Evolutionary conservation across 257 asterid species (phyloP).

Genomic region (Sherardia arvensis): DNA sequence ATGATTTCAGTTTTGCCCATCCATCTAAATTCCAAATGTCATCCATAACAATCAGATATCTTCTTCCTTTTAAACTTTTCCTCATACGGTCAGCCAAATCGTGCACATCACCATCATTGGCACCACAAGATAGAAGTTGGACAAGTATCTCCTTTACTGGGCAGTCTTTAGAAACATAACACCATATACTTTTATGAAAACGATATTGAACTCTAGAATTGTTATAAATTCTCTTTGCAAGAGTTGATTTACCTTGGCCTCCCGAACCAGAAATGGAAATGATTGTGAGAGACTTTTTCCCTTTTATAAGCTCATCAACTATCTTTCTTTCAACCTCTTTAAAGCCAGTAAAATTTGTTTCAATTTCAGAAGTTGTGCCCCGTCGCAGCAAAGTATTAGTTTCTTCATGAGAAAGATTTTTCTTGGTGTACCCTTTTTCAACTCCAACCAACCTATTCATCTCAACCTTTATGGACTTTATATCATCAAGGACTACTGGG

Average conservation of each 20-base stretch:
- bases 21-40: background rate
- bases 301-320: background rate
- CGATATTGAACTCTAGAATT: background rate
- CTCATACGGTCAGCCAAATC: background rate
- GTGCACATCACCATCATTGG: background rate
- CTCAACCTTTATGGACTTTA: background rate
- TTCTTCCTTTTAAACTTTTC: background rate
- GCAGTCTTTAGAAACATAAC: background rate
- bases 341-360: background rate
- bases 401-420: background rate
- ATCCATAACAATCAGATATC: background rate
- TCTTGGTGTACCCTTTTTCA: background rate
- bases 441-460: background rate
- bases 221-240: background rate
- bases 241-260: constrained; percentile 1
- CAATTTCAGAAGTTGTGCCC: background rate
- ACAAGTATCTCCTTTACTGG: background rate
- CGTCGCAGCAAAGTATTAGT: background rate
- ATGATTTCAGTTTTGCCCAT: background rate
- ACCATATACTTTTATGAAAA: background rate
- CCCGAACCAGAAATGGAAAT: background rate
- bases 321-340: background rate
- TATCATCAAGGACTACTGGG: background rate
- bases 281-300: background rate
- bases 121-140: background rate